A percentile compares a stretch with the other conserved stretches of the same genome.
Conservation (phyloP, 768 basidiomycete genomes). For the Leccinum rimulosum region DNA sequence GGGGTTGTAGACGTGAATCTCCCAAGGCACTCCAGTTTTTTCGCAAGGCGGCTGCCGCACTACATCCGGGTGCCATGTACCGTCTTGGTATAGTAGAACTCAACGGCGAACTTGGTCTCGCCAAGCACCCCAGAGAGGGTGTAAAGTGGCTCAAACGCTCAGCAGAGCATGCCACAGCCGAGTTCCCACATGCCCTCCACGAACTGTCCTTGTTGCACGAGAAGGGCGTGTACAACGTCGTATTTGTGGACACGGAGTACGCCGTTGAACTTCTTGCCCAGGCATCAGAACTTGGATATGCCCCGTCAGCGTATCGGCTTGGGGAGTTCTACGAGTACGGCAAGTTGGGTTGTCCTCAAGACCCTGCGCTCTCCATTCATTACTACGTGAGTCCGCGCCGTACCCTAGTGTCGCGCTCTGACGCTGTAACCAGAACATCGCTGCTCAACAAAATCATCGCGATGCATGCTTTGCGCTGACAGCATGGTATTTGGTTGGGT, state of each 20-base stretch:
- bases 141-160: constrained; percentile 99
- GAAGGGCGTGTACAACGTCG: constrained; percentile 95
- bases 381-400: constrained; percentile 80
- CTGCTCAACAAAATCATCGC: constrained; percentile 94
- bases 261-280: constrained; percentile 92
- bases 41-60: constrained; percentile 87
- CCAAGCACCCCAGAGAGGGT: constrained; percentile 89
- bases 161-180: constrained; percentile 90
- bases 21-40: constrained; percentile 92
- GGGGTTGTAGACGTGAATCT: constrained; percentile 93
- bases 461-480: constrained; percentile 98
- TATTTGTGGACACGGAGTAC: constrained; percentile 96
- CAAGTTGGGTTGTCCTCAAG: constrained; percentile 96
- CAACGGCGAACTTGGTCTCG: constrained; percentile 88
- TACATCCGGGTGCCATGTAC: constrained; percentile 95
- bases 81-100: constrained; percentile 94
- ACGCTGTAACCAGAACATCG: constrained; percentile 73
- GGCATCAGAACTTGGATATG: constrained; percentile 93
- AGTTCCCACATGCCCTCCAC: constrained; percentile 95
- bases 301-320: constrained; percentile 90
- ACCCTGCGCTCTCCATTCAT: constrained; percentile 95
- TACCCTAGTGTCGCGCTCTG: constrained; percentile 11
- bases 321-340: constrained; percentile 99
- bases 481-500: constrained; percentile 99
- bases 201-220: constrained; percentile 93